phyloP scores from a whole-genome alignment of 2,329 filamentous ascomycete genomes.

The Lasiodiplodia theobromae region DNA sequence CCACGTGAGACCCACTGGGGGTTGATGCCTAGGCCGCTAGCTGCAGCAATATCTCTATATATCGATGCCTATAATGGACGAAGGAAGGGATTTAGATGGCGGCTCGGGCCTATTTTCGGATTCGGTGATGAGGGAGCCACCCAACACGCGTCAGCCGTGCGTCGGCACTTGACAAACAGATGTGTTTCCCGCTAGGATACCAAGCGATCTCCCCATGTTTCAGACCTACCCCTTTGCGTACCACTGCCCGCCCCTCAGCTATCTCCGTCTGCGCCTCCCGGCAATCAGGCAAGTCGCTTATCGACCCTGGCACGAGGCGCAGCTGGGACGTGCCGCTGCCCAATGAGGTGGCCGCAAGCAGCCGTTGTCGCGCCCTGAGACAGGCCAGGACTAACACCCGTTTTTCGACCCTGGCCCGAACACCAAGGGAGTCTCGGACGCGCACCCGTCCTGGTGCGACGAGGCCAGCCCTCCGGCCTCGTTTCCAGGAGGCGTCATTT shows the following conservation, averaged over 20 bases:
- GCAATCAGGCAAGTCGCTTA: background rate
- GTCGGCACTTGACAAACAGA: constrained; percentile 13
- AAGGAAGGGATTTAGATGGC: background rate
- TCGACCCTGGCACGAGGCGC: background rate
- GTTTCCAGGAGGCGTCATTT: constrained; percentile 28
- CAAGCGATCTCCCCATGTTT: constrained; percentile 23
- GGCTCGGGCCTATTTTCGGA: constrained; percentile 2
- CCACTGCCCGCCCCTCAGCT: background rate
- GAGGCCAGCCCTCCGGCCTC: background rate
- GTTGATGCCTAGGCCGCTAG: background rate
- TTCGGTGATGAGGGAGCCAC: background rate
- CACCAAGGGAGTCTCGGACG: background rate
- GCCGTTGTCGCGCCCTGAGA: background rate
- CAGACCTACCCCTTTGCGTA: background rate
- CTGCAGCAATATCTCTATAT: background rate
- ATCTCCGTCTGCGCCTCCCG: background rate
- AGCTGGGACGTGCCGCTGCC: too few species aligned
- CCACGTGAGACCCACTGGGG: background rate
- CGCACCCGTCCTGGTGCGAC: constrained; percentile 14
- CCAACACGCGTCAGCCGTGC: constrained; percentile 13
- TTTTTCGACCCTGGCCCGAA: too few species aligned
- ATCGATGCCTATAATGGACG: background rate
- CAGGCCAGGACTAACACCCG: background rate
- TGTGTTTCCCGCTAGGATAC: constrained; percentile 5
- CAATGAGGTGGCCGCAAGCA: too few species aligned